Base-by-base conservation (phyloP, 176 grass and related monocot species). In the Chloris gayana region DNA sequence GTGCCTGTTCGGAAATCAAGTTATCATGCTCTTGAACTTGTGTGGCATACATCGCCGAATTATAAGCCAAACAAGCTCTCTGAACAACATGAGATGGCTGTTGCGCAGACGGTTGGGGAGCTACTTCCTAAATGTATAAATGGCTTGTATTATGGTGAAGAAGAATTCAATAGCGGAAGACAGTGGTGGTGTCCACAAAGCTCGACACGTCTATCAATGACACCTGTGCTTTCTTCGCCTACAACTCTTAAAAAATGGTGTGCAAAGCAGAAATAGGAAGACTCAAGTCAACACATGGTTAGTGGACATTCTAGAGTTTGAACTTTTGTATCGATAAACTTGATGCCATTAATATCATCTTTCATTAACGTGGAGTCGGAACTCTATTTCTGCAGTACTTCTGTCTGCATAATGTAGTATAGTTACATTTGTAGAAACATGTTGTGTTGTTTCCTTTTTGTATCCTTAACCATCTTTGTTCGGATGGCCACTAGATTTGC, bases 31-130 rank as follows among this genome's bases (percentile, higher is more conserved):
- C 50, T 74, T 15, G 69, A 82, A n/a, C 29, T 63, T 31, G 57
- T 82, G 5, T 82, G 68, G 68, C 69, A 82, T n/a, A 25, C 39
- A 13, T 72, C 68, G 0, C 54, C 19, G 2, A 1, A 11, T 42
- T 63, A 72, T 57, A 45, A 72, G 22, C 79, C 79, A 21, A 82
- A 82, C 37, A 82, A 63, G 79, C 79, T 82, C 27, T 82, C 69
- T 5, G 56, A 82, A 46, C 79, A 63, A 24, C 79, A 82, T 42
- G 51, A 60, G 35, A 26, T n/a, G 17, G 66, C 69, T 12, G 79
- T 33, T 39, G 26, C 44, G 45, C 39, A 77, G 18, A 49, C 47
- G 11, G 39, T n/a, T 46, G 59, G 21, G 7, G 41, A 46, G 12
- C 5, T 37, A 12, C 10, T 64, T 22, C 80, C 80, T 22, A 24